Conservation (phyloP, 2,329 filamentous ascomycete species). For the Cladosporium sp. region DNA sequence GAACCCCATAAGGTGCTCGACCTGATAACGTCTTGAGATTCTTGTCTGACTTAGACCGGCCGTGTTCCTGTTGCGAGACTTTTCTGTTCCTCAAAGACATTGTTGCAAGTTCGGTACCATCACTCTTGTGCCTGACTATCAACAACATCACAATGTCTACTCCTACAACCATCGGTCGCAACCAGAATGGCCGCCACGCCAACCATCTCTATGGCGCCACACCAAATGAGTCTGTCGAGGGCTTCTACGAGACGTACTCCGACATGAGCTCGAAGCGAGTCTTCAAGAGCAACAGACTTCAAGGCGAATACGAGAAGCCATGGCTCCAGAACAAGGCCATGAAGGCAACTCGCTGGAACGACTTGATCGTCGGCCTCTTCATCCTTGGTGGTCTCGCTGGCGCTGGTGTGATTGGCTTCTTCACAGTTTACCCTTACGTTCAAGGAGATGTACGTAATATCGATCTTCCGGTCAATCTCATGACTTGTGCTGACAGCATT, state of each 20-base stretch:
- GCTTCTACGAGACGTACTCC: neutral
- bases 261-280: neutral
- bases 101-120: neutral
- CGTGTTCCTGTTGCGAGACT: conserved; percentile 1
- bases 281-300: conserved; percentile 11
- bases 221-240: neutral
- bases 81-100: neutral
- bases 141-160: neutral
- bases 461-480: neutral
- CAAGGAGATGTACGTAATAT: conserved; percentile 3
- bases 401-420: conserved; percentile 8
- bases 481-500: conserved; percentile 8
- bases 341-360: conserved; percentile 16
- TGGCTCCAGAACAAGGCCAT: conserved; percentile 19
- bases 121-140: neutral
- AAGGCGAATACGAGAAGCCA: conserved; percentile 22
- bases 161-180: conserved; percentile 4
- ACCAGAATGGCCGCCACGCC: neutral
- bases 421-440: conserved; percentile 2
- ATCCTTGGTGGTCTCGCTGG: conserved; percentile 10
- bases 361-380: conserved; percentile 18
- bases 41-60: conserved; percentile 1
- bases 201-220: neutral
- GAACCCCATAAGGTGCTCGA: neutral
- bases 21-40: neutral